Conservation (phyloP, 352 stramenopile species). For the Peronospora tabacina region DNA sequence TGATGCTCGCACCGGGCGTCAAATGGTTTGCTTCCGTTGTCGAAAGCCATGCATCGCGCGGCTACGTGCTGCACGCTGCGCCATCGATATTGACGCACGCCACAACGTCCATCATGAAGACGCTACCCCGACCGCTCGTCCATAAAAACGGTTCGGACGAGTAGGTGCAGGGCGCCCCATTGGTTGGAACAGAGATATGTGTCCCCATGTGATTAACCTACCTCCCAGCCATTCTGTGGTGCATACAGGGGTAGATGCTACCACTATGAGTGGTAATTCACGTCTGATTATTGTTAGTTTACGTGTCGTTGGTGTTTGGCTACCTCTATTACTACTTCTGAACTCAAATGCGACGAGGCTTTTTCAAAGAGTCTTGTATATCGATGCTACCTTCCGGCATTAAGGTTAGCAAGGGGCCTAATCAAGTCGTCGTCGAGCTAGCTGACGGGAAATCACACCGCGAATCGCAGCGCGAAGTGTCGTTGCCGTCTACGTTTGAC, state of each 20-base stretch:
- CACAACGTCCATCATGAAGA: not conserved
- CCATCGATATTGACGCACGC: too few relatives aligned
- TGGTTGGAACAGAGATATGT: too few relatives aligned
- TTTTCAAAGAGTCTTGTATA: constrained; percentile 11
- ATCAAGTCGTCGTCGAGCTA: constrained; percentile 10
- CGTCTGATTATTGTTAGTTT: constrained; percentile 8
- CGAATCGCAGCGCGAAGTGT: constrained; percentile 1
- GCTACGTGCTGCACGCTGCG: too few relatives aligned
- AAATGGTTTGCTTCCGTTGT: too few relatives aligned
- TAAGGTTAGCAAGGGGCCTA: not conserved
- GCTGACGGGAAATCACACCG: constrained; percentile 10
- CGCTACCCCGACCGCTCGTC: not conserved
- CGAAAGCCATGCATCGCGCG: too few relatives aligned
- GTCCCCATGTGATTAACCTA: too few relatives aligned
- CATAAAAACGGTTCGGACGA: not conserved
- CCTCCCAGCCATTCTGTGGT: constrained; percentile 7
- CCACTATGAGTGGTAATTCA: constrained; percentile 4
- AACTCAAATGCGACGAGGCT: constrained; percentile 16
- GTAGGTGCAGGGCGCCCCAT: too few relatives aligned
- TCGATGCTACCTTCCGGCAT: not conserved
- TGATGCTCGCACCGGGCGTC: too few relatives aligned
- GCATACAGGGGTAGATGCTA: constrained; percentile 5
- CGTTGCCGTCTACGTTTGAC: not conserved
- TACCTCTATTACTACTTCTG: constrained; percentile 10
- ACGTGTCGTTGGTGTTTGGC: not conserved